phyloP scores from a whole-genome alignment of 1,139 yeast genomes.

The Tardiomyces blankii region DNA sequence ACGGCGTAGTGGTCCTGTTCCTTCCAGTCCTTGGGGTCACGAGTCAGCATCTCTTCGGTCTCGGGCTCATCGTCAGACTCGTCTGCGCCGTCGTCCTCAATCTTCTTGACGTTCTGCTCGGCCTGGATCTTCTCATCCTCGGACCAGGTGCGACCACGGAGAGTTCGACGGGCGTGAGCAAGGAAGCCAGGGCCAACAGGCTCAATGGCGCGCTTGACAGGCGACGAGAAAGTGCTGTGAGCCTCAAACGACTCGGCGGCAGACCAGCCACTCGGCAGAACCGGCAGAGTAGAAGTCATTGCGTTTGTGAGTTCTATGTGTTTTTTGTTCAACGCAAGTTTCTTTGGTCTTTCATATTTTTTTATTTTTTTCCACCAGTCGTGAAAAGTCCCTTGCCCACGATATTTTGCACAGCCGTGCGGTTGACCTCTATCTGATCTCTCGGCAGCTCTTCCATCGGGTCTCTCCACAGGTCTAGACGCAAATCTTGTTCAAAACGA shows the following conservation, averaged over 20 bases:
- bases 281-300: slow-evolving; percentile 1
- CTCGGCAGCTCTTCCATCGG: no score
- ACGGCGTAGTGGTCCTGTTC: slow-evolving; percentile 93
- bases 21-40: slow-evolving; percentile 98
- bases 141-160: slow-evolving; percentile 98
- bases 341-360: not conserved
- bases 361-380: not conserved
- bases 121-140: slow-evolving; percentile 94
- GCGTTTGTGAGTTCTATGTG: not conserved
- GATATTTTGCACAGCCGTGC: not conserved
- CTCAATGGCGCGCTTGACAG: slow-evolving; percentile 80
- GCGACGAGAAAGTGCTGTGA: slow-evolving; percentile 37
- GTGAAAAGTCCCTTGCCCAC: not conserved
- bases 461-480: no score
- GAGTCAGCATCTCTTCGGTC: slow-evolving; percentile 56
- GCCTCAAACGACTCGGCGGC: slow-evolving; percentile 16
- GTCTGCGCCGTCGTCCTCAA: slow-evolving; percentile 60
- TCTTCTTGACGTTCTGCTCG: slow-evolving; percentile 67
- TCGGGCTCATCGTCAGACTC: slow-evolving; percentile 75
- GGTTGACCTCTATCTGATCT: no score
- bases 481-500: no score
- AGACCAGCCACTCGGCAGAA: slow-evolving; percentile 3
- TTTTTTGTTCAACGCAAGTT: not conserved
- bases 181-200: slow-evolving; percentile 95
- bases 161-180: slow-evolving; percentile 93